A percentile compares a stretch with the other conserved stretches of the same genome.
Conservation (phyloP, 495 filamentous ascomycete genomes). For the Entonaema liquescens region DNA sequence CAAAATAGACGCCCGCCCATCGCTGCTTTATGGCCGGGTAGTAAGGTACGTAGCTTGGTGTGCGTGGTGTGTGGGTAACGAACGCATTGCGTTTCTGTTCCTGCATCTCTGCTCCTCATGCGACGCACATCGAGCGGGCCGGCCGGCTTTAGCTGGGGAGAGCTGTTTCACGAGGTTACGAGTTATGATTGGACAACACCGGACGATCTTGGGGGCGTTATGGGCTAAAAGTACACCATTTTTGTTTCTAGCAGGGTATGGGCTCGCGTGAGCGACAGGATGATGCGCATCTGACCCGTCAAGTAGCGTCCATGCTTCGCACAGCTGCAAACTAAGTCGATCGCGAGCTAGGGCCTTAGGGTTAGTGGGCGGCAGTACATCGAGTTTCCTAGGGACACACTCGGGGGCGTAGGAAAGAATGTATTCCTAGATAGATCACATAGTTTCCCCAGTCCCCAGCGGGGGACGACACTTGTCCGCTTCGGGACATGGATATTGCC, state of each 20-base stretch:
- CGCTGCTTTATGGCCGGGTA: slow-evolving; percentile 43
- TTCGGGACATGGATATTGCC: slow-evolving; percentile 49
- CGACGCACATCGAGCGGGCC: slow-evolving; percentile 42
- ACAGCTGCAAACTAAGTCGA: slow-evolving; percentile 35
- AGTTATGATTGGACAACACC: slow-evolving; percentile 55
- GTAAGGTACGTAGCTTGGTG: slow-evolving; percentile 40
- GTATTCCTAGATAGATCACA: slow-evolving; percentile 42
- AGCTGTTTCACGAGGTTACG: slow-evolving; percentile 54
- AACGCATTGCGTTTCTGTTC: slow-evolving; percentile 39
- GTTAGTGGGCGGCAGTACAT: slow-evolving; percentile 10
- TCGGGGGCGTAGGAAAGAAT: slow-evolving; percentile 34
- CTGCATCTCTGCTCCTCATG: slow-evolving; percentile 44
- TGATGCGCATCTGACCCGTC: slow-evolving; percentile 43
- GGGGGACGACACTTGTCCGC: slow-evolving; percentile 43
- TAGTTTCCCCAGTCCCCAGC: slow-evolving; percentile 23
- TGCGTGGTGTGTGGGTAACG: slow-evolving; percentile 39
- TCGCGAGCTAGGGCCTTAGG: slow-evolving; percentile 24
- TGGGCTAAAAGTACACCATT: slow-evolving; percentile 49
- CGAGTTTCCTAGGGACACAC: slow-evolving; percentile 42
- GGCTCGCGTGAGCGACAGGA: slow-evolving; percentile 34
- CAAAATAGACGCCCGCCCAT: slow-evolving; percentile 38
- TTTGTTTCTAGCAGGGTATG: slow-evolving; percentile 40
- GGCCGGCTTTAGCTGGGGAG: slow-evolving; percentile 33
- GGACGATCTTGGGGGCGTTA: slow-evolving; percentile 39
- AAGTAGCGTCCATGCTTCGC: slow-evolving; percentile 25